Evolutionary conservation across 768 basidiomycete species (phyloP).

Genomic region (Leucocoprinus leucothites): DNA sequence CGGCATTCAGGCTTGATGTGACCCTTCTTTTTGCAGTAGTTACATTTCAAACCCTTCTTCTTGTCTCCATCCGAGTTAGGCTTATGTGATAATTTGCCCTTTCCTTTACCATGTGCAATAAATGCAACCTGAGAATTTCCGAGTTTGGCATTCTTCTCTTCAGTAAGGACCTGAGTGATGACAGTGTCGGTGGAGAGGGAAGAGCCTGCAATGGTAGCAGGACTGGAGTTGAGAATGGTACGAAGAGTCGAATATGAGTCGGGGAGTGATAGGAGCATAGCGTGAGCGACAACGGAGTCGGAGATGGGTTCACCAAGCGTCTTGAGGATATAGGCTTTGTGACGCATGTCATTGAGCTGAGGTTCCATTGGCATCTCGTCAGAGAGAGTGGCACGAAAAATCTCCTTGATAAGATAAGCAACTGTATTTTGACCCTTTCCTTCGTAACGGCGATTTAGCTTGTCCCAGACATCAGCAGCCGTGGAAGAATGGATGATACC

Average conservation of each 20-base stretch:
- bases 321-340: slow-evolving; percentile 14
- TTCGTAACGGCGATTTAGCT: slow-evolving; percentile 14
- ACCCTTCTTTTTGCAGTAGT: slow-evolving; percentile 18
- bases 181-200: slow-evolving; percentile 11
- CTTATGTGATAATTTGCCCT: not conserved
- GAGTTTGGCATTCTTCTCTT: slow-evolving; percentile 13
- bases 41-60: slow-evolving; percentile 11
- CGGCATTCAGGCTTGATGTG: slow-evolving; percentile 17
- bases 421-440: slow-evolving; percentile 16
- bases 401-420: slow-evolving; percentile 14
- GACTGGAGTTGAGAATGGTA: slow-evolving; percentile 11
- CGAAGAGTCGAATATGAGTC: slow-evolving; percentile 12
- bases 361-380: slow-evolving; percentile 15
- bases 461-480: slow-evolving; percentile 15
- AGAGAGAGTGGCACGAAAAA: slow-evolving; percentile 14
- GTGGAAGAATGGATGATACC: slow-evolving; percentile 15
- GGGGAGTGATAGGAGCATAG: slow-evolving; percentile 1
- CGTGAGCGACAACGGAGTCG: slow-evolving; percentile 1
- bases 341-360: slow-evolving; percentile 15
- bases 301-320: slow-evolving; percentile 10
- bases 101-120: slow-evolving; percentile 10
- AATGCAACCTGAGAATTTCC: slow-evolving; percentile 12
- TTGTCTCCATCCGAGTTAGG: not conserved
- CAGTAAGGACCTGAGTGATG: slow-evolving; percentile 16
- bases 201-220: slow-evolving; percentile 10